These are phyloP conservation scores for Kodamaea neixiangensis DNA, from an alignment of 805 yeast genomes.

Conservation along the genomic window DNA sequence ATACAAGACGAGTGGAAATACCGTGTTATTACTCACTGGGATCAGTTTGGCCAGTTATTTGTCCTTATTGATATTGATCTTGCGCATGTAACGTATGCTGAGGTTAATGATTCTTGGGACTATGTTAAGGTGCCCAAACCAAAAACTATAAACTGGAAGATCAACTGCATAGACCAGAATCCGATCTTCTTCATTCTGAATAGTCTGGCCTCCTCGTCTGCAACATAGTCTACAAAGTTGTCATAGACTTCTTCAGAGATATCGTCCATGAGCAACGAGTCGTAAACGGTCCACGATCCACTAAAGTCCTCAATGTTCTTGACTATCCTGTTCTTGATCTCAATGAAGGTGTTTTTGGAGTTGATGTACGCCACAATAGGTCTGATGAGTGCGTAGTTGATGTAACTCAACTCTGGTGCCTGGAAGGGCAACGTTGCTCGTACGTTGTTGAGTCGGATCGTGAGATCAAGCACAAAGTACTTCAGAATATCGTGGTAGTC, in stretches of 20 bases:
- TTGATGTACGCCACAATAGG: conserved; percentile 97
- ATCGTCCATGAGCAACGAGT: conserved; percentile 87
- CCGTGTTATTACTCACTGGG: conserved; percentile 52
- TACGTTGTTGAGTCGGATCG: conserved; percentile 78
- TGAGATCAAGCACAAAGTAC: conserved; percentile 75
- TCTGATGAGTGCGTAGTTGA: conserved; percentile 86
- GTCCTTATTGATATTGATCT: conserved; percentile 51
- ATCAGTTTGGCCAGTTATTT: conserved; percentile 55
- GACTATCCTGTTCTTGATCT: conserved; percentile 77
- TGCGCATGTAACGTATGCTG: conserved; percentile 31
- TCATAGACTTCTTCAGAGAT: conserved; percentile 86
- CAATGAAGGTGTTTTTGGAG: conserved; percentile 85
- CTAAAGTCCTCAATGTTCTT: conserved; percentile 82
- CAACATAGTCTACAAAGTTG: conserved; percentile 84
- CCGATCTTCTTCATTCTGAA: conserved; percentile 80
- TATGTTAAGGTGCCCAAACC: conserved; percentile 64
- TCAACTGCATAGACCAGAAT: conserved; percentile 86
- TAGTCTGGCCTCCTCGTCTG: conserved; percentile 77
- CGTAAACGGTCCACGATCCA: conserved; percentile 96
- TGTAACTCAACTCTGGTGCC: conserved; percentile 83
- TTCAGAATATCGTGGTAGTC: conserved; percentile 43
- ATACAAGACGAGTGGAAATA: conserved; percentile 62
- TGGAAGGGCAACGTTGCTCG: conserved; percentile 88
- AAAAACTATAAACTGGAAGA: conserved; percentile 79
- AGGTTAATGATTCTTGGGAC: background rate